phyloP scores from a whole-genome alignment of 1,284 basidiomycete species.

The Blastosporella zonata region DNA sequence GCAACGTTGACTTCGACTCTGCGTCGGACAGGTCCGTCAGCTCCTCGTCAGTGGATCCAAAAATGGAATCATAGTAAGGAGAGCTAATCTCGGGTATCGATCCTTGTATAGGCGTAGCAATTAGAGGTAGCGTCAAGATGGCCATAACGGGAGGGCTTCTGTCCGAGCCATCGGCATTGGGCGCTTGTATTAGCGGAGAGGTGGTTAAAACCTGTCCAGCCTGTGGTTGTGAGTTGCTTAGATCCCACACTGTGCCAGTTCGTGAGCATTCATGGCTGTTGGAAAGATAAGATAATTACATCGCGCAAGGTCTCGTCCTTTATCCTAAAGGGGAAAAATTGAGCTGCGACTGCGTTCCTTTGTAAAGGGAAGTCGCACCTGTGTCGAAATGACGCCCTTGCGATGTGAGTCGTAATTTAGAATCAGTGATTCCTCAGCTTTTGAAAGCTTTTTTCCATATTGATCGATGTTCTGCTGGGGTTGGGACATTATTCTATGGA shows the following conservation, averaged over 20 bases:
- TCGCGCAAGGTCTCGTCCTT: conserved; percentile 22
- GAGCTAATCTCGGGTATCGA: conserved; percentile 3
- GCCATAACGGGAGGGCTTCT: not conserved
- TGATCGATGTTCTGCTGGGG: conserved; percentile 13
- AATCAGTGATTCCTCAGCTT: conserved; percentile 18
- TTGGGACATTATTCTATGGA: conserved; percentile 13
- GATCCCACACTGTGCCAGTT: conserved; percentile 17
- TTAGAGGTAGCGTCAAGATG: not conserved
- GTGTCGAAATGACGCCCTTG: conserved; percentile 18
- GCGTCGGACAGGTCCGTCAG: conserved; percentile 14
- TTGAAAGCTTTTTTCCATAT: conserved; percentile 24
- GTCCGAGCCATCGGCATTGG: not conserved
- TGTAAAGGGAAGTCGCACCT: conserved; percentile 15
- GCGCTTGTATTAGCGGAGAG: conserved; percentile 15
- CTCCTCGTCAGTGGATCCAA: conserved; percentile 15
- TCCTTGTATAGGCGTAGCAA: not conserved
- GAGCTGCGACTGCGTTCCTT: not conserved
- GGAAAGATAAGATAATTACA: conserved; percentile 6
- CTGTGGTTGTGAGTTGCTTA: conserved; percentile 10
- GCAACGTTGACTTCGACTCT: not conserved
- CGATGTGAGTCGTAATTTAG: conserved; percentile 16
- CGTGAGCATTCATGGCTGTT: not conserved
- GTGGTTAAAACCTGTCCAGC: conserved; percentile 12
- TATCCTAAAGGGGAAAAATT: conserved; percentile 18
- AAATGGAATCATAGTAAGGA: conserved; percentile 13